These are phyloP conservation scores for Heliamphora pulchella DNA, from an alignment of 179 eudicot species.

Conservation along the genomic window DNA sequence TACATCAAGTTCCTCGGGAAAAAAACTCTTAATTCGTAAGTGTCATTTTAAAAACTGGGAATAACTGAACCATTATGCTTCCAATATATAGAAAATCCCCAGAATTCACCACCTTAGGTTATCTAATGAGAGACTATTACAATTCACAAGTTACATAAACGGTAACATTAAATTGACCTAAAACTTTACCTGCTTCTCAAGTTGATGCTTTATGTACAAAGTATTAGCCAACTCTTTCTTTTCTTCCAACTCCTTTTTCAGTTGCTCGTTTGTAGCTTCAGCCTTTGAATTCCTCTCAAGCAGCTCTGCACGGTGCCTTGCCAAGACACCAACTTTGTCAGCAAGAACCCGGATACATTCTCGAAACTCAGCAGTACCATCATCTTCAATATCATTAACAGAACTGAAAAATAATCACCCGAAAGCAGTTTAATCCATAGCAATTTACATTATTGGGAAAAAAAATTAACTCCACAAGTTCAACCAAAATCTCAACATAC, in stretches of 20 bases:
- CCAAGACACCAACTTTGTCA: constrained; percentile 71
- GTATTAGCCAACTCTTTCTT: constrained; percentile 76
- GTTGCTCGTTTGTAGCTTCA: constrained; percentile 60
- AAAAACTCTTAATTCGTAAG: neutral
- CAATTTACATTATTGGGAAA: too few relatives aligned
- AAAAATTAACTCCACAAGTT: neutral
- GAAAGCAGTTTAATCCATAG: neutral
- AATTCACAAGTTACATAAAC: neutral
- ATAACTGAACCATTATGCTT: neutral
- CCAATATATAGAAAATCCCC: too few relatives aligned
- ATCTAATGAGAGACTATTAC: neutral
- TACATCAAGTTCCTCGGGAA: neutral
- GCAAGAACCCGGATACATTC: constrained; percentile 75
- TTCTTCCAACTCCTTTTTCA: constrained; percentile 72
- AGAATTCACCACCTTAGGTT: neutral
- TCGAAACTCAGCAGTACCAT: constrained; percentile 63
- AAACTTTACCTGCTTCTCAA: constrained; percentile 74
- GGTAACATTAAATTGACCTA: constrained; percentile 1
- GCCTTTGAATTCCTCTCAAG: constrained; percentile 63
- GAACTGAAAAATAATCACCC: constrained; percentile 40
- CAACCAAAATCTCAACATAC: neutral
- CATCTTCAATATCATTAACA: constrained; percentile 56
- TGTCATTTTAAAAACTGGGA: neutral
- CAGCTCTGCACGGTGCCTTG: constrained; percentile 77
- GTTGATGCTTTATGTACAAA: constrained; percentile 75